Evolutionary conservation across 163 green algal species (phyloP).

Genomic region (Chlamydomonas reinhardtii): DNA sequence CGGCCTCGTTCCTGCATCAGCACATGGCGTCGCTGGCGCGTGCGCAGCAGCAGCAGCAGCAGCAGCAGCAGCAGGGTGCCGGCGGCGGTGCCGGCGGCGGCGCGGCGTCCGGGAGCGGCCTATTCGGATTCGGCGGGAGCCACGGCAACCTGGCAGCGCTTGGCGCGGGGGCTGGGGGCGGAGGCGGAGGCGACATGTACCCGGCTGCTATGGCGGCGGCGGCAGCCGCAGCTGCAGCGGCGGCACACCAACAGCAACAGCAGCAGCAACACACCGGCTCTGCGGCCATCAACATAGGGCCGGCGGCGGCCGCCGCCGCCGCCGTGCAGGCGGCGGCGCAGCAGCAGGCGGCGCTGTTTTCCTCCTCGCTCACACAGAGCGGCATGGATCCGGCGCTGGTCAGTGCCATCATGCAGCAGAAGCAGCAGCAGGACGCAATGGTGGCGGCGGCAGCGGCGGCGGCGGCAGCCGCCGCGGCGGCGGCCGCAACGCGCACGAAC

Average conservation of each 20-base stretch:
- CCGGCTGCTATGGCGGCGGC: background rate
- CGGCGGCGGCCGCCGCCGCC: slow-evolving; percentile 26
- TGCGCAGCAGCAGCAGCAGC: slow-evolving; percentile 21
- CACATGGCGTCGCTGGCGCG: slow-evolving; percentile 23
- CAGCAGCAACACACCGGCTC: slow-evolving; percentile 29
- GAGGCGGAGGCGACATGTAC: slow-evolving; percentile 8
- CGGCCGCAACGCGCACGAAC: slow-evolving; percentile 8
- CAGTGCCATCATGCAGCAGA: background rate
- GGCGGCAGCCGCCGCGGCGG: slow-evolving; percentile 12
- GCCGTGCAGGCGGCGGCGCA: slow-evolving; percentile 1
- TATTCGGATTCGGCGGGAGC: too few species aligned
- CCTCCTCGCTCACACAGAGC: slow-evolving; percentile 1
- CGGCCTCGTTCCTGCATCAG: slow-evolving; percentile 47
- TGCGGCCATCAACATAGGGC: background rate
- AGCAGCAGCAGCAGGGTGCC: slow-evolving; percentile 2
- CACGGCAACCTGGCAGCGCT: too few species aligned
- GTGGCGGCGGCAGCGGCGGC: background rate
- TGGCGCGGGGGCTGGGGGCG: background rate
- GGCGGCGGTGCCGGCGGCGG: background rate
- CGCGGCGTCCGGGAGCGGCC: too few species aligned
- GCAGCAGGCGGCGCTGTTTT: background rate
- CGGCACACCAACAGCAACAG: slow-evolving; percentile 36
- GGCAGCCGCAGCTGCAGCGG: background rate
- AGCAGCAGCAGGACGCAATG: slow-evolving; percentile 9
- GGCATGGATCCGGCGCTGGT: slow-evolving; percentile 1